Percentiles rank a stretch among this genome's conserved stretches.
Evolutionary conservation across 306 rosid genomes (phyloP).

Genomic region (Begonia fuchsioides): DNA sequence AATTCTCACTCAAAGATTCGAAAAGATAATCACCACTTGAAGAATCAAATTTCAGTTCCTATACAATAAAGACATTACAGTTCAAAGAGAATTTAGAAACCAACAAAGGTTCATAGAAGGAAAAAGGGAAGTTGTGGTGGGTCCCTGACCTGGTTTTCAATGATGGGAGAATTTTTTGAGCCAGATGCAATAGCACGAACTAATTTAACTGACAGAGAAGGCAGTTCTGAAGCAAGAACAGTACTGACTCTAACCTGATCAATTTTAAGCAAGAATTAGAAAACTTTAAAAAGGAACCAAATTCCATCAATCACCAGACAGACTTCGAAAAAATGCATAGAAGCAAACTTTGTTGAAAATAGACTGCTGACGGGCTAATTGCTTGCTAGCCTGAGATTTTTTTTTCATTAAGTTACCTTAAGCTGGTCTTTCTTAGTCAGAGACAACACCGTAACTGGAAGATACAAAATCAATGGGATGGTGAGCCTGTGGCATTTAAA

Average conservation of each 20-base stretch:
- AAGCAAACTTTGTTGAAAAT: not conserved
- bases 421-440: constrained; percentile 58
- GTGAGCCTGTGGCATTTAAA: constrained; percentile 46
- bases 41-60: constrained; percentile 77
- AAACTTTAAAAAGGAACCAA: not conserved
- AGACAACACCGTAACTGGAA: constrained; percentile 78
- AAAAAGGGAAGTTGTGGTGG: constrained; percentile 8
- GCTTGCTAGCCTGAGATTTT: not conserved
- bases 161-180: constrained; percentile 44
- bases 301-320: too few species aligned
- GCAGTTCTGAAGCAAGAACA: constrained; percentile 82
- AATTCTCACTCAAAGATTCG: constrained; percentile 39
- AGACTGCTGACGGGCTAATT: not conserved
- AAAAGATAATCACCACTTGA: constrained; percentile 45
- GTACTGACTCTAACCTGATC: constrained; percentile 79
- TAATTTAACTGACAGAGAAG: constrained; percentile 73
- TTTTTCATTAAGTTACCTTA: constrained; percentile 37
- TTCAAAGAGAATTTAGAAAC: not conserved
- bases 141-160: constrained; percentile 46
- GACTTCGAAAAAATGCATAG: not conserved
- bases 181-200: constrained; percentile 44
- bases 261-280: not conserved
- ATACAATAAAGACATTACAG: constrained; percentile 2
- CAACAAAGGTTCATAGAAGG: not conserved
- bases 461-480: constrained; percentile 69